Evolutionary conservation across 2,329 filamentous ascomycete species (phyloP).

Genomic region (Fragosphaeria purpurea): DNA sequence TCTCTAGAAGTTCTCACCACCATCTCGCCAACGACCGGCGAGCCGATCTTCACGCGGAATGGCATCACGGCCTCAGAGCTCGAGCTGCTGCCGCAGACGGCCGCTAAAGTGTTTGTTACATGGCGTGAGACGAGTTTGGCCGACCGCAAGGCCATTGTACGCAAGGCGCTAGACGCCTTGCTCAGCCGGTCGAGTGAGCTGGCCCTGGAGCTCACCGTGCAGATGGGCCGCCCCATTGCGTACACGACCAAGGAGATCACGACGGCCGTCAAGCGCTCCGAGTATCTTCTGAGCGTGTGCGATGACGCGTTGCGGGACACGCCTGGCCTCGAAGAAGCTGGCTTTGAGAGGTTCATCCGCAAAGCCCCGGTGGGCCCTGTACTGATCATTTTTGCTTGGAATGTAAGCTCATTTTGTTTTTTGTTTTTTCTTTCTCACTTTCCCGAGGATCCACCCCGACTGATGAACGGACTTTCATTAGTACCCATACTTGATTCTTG

Average conservation of each 20-base stretch:
- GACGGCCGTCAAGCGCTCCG: slow-evolving; percentile 74
- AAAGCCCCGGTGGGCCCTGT: slow-evolving; percentile 83
- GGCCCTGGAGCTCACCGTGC: slow-evolving; percentile 75
- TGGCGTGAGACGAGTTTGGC: slow-evolving; percentile 67
- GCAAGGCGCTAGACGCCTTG: slow-evolving; percentile 65
- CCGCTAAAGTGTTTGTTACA: slow-evolving; percentile 64
- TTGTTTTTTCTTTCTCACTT: background rate
- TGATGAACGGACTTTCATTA: slow-evolving; percentile 23
- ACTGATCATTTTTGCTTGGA: slow-evolving; percentile 90
- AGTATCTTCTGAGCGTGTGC: slow-evolving; percentile 79
- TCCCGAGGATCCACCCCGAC: too few species aligned
- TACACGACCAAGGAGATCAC: slow-evolving; percentile 76
- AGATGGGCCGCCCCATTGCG: slow-evolving; percentile 90
- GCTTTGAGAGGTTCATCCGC: slow-evolving; percentile 83
- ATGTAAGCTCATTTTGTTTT: slow-evolving; percentile 47
- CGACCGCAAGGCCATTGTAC: slow-evolving; percentile 71
- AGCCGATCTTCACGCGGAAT: slow-evolving; percentile 69
- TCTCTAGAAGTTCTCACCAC: slow-evolving; percentile 59
- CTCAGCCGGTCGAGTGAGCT: slow-evolving; percentile 65
- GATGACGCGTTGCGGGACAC: slow-evolving; percentile 70
- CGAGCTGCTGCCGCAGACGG: slow-evolving; percentile 57
- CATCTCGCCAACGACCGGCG: slow-evolving; percentile 84
- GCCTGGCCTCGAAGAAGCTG: slow-evolving; percentile 71
- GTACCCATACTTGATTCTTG: slow-evolving; percentile 90
- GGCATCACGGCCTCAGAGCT: slow-evolving; percentile 64